These are phyloP conservation scores for Neoascochyta sp. DNA, from an alignment of 2,329 filamentous ascomycete genomes.

Conservation along the genomic window DNA sequence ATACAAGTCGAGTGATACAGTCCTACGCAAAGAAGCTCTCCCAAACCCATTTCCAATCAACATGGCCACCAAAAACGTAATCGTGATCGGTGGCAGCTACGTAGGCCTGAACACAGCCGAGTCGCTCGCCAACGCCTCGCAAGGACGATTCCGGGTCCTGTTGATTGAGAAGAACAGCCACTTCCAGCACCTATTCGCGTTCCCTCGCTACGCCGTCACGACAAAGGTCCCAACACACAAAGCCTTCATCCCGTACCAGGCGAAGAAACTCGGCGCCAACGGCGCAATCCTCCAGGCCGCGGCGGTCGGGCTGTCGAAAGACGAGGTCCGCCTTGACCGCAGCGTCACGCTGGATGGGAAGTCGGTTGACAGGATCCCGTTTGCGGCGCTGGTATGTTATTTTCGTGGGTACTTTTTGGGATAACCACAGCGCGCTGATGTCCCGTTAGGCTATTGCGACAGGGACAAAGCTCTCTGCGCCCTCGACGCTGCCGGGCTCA, in stretches of 20 bases:
- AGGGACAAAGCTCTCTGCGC: slow-evolving; percentile 41
- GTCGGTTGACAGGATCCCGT: slow-evolving; percentile 41
- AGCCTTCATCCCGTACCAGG: slow-evolving; percentile 58
- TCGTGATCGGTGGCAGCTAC: slow-evolving; percentile 10
- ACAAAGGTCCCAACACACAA: slow-evolving; percentile 53
- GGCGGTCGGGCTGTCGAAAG: slow-evolving; percentile 39
- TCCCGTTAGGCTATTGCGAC: slow-evolving; percentile 61
- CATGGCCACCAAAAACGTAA: slow-evolving; percentile 7
- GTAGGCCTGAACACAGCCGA: slow-evolving; percentile 8
- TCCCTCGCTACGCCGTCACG: slow-evolving; percentile 58
- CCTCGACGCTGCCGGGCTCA: slow-evolving; percentile 4
- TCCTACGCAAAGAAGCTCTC: no score
- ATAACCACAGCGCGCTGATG: no score
- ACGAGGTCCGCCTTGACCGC: slow-evolving; percentile 41
- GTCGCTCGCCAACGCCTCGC: slow-evolving; percentile 5
- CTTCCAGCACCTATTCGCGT: slow-evolving; percentile 59
- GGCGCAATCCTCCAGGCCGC: slow-evolving; percentile 37
- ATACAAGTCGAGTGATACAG: no score
- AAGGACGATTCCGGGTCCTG: slow-evolving; percentile 48
- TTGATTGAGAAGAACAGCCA: slow-evolving; percentile 59
- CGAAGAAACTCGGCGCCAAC: slow-evolving; percentile 22
- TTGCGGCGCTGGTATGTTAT: slow-evolving; percentile 54
- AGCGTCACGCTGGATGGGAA: slow-evolving; percentile 29
- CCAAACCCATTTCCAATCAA: no score
- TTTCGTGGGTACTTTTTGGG: no score